These are phyloP conservation scores for Solanum phureja DNA, from an alignment of 257 asterid species.

Conservation along the genomic window DNA sequence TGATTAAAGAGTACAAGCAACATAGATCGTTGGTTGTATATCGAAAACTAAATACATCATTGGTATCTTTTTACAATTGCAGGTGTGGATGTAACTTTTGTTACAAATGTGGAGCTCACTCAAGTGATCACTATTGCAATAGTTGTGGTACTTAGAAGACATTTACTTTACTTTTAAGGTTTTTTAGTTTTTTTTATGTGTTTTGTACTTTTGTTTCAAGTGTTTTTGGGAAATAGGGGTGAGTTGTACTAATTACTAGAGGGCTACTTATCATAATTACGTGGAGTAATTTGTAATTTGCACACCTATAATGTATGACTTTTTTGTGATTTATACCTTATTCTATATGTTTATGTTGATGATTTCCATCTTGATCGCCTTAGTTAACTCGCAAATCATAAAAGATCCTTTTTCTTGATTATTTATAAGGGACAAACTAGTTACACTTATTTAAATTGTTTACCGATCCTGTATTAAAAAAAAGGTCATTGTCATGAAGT, in stretches of 20 bases:
- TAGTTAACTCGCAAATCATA: not conserved
- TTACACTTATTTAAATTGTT: not conserved
- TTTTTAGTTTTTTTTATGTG: not conserved
- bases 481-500: not conserved
- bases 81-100: constrained; percentile 5
- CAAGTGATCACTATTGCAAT: not conserved
- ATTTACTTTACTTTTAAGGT: not conserved
- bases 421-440: not conserved
- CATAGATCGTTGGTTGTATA: not conserved
- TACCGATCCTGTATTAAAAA: no score
- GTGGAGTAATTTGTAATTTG: not conserved
- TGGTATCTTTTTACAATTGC: not conserved
- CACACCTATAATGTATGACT: not conserved
- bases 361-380: not conserved
- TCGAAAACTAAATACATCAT: not conserved
- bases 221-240: not conserved
- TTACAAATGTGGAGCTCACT: constrained; percentile 4
- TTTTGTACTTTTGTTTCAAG: not conserved
- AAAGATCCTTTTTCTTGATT: not conserved
- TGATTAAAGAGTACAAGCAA: not conserved
- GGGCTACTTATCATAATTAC: not conserved
- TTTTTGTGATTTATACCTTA: not conserved
- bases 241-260: not conserved
- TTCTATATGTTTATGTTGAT: not conserved
- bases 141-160: not conserved